Percentiles rank a stretch among this genome's conserved stretches.
Evolutionary conservation across 2,329 filamentous ascomycete genomes (phyloP).

Genomic region (Aureobasidium lini): DNA sequence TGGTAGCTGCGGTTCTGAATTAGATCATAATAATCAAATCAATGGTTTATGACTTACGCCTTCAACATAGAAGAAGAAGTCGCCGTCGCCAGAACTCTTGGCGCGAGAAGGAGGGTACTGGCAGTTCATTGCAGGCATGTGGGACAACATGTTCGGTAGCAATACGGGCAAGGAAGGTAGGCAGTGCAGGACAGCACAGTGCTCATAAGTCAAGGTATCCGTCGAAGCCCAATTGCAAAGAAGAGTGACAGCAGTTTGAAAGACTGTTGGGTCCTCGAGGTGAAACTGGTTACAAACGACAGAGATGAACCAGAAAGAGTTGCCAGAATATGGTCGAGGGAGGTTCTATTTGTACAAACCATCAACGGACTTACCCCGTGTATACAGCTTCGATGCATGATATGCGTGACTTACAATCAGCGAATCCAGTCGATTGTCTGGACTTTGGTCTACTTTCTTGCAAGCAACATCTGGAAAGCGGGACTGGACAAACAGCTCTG

Average conservation of each 20-base stretch:
- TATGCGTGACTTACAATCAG: background rate
- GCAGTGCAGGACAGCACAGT: background rate
- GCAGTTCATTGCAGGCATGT: background rate
- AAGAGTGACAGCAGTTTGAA: background rate
- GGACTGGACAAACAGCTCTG: background rate
- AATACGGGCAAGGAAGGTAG: background rate
- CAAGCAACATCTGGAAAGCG: background rate
- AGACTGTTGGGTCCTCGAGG: background rate
- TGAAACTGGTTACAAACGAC: conserved; percentile 2
- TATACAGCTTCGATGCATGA: conserved; percentile 8
- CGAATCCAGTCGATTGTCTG: background rate
- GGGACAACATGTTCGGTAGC: background rate
- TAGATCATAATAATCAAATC: background rate
- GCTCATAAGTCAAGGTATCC: background rate
- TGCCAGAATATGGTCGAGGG: background rate
- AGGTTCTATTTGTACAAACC: background rate
- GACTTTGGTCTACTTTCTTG: background rate
- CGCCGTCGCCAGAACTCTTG: background rate
- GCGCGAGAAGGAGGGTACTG: background rate
- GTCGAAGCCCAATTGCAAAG: background rate
- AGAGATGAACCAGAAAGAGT: background rate
- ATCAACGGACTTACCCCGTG: background rate
- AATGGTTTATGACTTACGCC: background rate
- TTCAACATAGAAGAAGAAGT: conserved; percentile 13
- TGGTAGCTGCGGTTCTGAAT: background rate